Evolutionary conservation across 768 basidiomycete genomes (phyloP), one percentile per base, ranked within the genome.

Genomic region (Boletus tomentosulus): DNA sequence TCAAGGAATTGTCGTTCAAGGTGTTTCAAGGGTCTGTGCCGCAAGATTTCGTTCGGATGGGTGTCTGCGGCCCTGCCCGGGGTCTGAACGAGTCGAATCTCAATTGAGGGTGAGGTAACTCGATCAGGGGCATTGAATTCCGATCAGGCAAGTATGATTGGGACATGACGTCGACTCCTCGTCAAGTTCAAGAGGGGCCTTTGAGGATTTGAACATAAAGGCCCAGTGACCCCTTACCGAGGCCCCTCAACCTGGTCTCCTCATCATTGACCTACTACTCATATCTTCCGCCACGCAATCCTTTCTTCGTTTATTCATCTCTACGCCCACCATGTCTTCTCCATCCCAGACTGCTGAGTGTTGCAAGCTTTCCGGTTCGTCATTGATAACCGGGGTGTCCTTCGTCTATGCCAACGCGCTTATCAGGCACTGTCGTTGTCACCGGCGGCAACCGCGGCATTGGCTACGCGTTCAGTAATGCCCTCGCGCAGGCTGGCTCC

Each of bases 371-470:
- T 8, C 54, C 1, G 70, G 74, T 76, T 30, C 24, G 70, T 60
- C 3, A 33, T 33, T 12, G 22, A 15, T 34, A 22, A 19, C 19
- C 19, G 19, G 30, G 10, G 10, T 19, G 4, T 43, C 10, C 5
- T 5, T 5, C 5, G 6, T 25, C 11, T 13, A 19, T 22, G 5
- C 5, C 31, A 2, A 22, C 5, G 8, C 25, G 38, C 4, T 19
- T n/a, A 76, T 65, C 9, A 74, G 79, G 64, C 0, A 77, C 76
- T 45, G 68, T 79, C 51, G 75, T 86, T 31, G 75, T 86, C 44
- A 85, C 85, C 0, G 85, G 85, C 3, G 83, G 83, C 2, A 82
- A 80, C 59, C 72, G 79, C 41, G 84, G 85, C 10, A 84, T 86
- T 45, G 85, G 86, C 2, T 72, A 67, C 30, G 83, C 79, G 2